phyloP scores from a whole-genome alignment of 176 grass and related monocot species.

The Musa itinerans region DNA sequence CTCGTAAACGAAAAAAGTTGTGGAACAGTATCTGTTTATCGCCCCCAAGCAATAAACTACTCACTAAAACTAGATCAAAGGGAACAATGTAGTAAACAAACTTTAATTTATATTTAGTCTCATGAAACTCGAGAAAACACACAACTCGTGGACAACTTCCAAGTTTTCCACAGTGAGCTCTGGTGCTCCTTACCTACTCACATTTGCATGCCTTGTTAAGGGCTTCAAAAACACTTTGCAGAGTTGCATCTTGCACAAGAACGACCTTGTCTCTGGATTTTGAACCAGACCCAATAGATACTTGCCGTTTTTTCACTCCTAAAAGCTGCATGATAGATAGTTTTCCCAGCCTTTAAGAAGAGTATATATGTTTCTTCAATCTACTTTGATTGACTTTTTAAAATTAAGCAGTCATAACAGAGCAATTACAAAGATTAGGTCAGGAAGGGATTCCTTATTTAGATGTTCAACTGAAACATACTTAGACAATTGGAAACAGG shows the following conservation, averaged over 20 bases:
- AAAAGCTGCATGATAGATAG: conserved; percentile 38
- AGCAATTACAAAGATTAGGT: background rate
- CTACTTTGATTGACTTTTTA: background rate
- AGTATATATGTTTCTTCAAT: background rate
- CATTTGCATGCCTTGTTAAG: conserved; percentile 46
- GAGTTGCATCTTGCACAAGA: conserved; percentile 56
- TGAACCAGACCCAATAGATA: conserved; percentile 74
- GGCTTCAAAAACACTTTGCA: conserved; percentile 59
- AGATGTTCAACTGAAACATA: background rate
- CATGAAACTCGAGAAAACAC: too few species aligned
- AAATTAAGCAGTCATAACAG: background rate
- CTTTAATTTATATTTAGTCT: too few species aligned
- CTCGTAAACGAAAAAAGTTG: too few species aligned
- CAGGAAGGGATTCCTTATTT: background rate
- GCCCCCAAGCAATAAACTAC: too few species aligned
- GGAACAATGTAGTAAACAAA: too few species aligned
- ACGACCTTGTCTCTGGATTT: conserved; percentile 95
- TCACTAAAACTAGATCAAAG: too few species aligned
- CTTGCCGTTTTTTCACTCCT: conserved; percentile 81
- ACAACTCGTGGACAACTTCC: too few species aligned
- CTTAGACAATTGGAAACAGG: background rate
- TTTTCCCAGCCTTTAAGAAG: background rate
- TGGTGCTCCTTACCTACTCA: background rate
- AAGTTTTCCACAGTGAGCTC: too few species aligned
- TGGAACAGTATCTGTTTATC: too few species aligned